These are phyloP conservation scores for Fonsecaea multimorphosa DNA, from an alignment of 2,329 filamentous ascomycete genomes.

Conservation along the genomic window DNA sequence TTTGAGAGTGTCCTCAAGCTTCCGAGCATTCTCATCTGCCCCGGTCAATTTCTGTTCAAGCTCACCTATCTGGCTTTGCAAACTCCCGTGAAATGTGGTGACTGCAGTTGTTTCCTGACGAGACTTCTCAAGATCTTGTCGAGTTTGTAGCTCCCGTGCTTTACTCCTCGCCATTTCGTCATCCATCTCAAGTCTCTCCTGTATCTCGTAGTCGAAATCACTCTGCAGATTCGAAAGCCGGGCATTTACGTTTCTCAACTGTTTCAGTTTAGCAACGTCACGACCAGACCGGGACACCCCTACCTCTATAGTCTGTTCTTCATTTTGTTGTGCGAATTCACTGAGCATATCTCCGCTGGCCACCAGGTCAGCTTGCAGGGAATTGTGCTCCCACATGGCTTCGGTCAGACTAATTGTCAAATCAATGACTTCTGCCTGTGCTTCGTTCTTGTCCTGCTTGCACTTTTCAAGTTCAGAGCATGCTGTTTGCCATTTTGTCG, in stretches of 20 bases:
- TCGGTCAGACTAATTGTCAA: constrained; percentile 5
- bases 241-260: constrained; percentile 8
- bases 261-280: constrained; percentile 9
- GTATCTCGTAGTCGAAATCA: constrained; percentile 12
- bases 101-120: background rate
- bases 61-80: constrained; percentile 8
- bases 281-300: background rate
- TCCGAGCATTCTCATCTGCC: constrained; percentile 1
- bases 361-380: constrained; percentile 13
- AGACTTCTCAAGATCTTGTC: constrained; percentile 6
- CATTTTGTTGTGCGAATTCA: background rate
- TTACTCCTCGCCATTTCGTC: constrained; percentile 1
- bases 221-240: constrained; percentile 7
- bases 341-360: background rate
- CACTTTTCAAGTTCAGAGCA: constrained; percentile 18
- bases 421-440: constrained; percentile 1
- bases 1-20: constrained; percentile 1
- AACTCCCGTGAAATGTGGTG: background rate
- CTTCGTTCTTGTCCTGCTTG: constrained; percentile 15
- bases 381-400: background rate
- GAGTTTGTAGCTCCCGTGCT: background rate
- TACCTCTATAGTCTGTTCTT: constrained; percentile 15
- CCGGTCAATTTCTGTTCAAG: constrained; percentile 10
- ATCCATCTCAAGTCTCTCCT: background rate
- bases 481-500: constrained; percentile 21